Evolutionary conservation across 2,329 filamentous ascomycete genomes (phyloP).

Genomic region (Kalmusia sp.): DNA sequence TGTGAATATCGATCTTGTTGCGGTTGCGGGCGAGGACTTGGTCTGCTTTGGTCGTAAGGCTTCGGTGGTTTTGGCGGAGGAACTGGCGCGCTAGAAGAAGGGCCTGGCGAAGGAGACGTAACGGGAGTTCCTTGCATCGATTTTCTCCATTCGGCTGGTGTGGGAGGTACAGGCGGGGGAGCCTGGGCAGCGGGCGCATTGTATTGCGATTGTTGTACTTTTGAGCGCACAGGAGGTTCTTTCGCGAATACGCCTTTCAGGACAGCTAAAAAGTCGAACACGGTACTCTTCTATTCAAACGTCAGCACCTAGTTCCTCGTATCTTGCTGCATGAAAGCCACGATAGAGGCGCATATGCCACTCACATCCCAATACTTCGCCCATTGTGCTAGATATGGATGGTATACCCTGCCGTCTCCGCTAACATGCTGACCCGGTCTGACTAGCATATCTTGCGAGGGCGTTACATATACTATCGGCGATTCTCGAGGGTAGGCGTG

Average conservation of each 20-base stretch:
- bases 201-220: slow-evolving; percentile 53
- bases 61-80: slow-evolving; percentile 59
- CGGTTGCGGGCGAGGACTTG: slow-evolving; percentile 30
- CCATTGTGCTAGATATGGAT: slow-evolving; percentile 94
- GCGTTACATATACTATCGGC: slow-evolving; percentile 87
- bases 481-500: slow-evolving; percentile 86
- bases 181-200: slow-evolving; percentile 38
- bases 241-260: slow-evolving; percentile 89
- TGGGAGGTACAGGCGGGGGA: slow-evolving; percentile 65
- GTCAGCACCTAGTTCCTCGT: slow-evolving; percentile 15
- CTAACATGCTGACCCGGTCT: slow-evolving; percentile 94
- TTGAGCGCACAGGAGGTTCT: slow-evolving; percentile 88
- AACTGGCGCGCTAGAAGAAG: slow-evolving; percentile 31
- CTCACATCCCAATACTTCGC: slow-evolving; percentile 86
- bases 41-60: slow-evolving; percentile 35
- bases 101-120: slow-evolving; percentile 44
- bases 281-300: slow-evolving; percentile 73
- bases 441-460: slow-evolving; percentile 86
- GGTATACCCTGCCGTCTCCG: slow-evolving; percentile 90
- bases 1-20: slow-evolving; percentile 36
- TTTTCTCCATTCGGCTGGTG: slow-evolving; percentile 65
- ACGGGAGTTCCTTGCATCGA: slow-evolving; percentile 39
- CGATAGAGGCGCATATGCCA: slow-evolving; percentile 30
- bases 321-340: neutral
- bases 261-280: slow-evolving; percentile 82